phyloP scores from a whole-genome alignment of 805 yeast genomes.

The Kregervanrija delftensis region DNA sequence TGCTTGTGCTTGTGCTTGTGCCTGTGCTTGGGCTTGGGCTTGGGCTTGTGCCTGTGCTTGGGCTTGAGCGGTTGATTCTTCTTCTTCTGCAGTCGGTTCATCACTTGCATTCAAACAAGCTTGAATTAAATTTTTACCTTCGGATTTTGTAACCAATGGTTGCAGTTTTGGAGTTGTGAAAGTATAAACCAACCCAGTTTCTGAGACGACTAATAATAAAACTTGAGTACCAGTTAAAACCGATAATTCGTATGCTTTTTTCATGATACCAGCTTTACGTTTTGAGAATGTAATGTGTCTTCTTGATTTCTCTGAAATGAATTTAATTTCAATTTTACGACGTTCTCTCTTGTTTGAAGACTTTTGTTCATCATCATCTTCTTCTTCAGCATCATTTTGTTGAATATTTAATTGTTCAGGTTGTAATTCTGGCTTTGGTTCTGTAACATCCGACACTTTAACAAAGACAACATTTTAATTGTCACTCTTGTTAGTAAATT shows the following conservation, averaged over 20 bases:
- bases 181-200: slow-evolving; percentile 97
- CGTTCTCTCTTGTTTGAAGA: slow-evolving; percentile 50
- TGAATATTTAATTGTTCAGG: slow-evolving; percentile 1
- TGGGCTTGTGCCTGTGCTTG: slow-evolving; percentile 28
- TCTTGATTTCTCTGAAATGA: slow-evolving; percentile 94
- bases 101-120: slow-evolving; percentile 98
- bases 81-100: slow-evolving; percentile 58
- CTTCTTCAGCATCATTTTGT: slow-evolving; percentile 35
- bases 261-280: slow-evolving; percentile 98
- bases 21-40: slow-evolving; percentile 27
- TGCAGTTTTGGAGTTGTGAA: slow-evolving; percentile 98
- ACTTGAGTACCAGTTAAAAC: slow-evolving; percentile 98
- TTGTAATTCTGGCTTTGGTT: slow-evolving; percentile 2
- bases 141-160: slow-evolving; percentile 94
- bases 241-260: slow-evolving; percentile 96
- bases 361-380: slow-evolving; percentile 43
- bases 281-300: slow-evolving; percentile 97
- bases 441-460: neutral
- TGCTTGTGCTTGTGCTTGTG: slow-evolving; percentile 27
- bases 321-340: slow-evolving; percentile 93
- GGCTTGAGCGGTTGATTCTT: slow-evolving; percentile 32
- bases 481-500: neutral
- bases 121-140: slow-evolving; percentile 94
- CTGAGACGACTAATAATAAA: slow-evolving; percentile 86
- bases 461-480: neutral